Evolutionary conservation across 2,329 filamentous ascomycete genomes (phyloP).

Genomic region (Venturia oleaginea): DNA sequence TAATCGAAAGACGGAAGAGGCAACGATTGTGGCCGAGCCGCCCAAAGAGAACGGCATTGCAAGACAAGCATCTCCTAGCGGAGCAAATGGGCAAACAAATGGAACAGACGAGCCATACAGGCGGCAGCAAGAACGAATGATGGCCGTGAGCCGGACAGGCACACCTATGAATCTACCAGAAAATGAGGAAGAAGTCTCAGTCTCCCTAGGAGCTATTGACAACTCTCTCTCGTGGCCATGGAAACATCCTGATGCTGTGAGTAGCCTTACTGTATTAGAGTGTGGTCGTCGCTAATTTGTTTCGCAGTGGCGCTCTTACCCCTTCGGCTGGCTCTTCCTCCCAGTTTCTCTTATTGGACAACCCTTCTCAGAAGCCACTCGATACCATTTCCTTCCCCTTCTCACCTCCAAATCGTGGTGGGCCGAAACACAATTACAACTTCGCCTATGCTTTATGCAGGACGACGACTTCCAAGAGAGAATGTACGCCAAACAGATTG

Average conservation of each 20-base stretch:
- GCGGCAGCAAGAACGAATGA: slow-evolving; percentile 72
- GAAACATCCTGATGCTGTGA: slow-evolving; percentile 89
- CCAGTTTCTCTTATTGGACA: slow-evolving; percentile 93
- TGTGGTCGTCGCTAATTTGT: slow-evolving; percentile 21
- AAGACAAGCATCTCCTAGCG: slow-evolving; percentile 14
- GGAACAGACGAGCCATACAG: slow-evolving; percentile 56
- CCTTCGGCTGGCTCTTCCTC: slow-evolving; percentile 96
- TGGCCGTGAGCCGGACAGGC: slow-evolving; percentile 51
- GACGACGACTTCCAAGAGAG: slow-evolving; percentile 95
- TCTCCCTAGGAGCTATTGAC: slow-evolving; percentile 86
- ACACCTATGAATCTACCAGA: slow-evolving; percentile 33
- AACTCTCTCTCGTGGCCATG: slow-evolving; percentile 98
- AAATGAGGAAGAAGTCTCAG: slow-evolving; percentile 44
- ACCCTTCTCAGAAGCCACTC: slow-evolving; percentile 88
- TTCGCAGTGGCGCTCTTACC: slow-evolving; percentile 67
- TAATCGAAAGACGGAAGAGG: slow-evolving; percentile 72
- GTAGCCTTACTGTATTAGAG: slow-evolving; percentile 33
- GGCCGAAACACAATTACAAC: slow-evolving; percentile 81
- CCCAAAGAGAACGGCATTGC: slow-evolving; percentile 49
- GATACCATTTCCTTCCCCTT: slow-evolving; percentile 90
- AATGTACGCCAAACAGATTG: slow-evolving; percentile 98
- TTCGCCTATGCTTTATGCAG: slow-evolving; percentile 80
- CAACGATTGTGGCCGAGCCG: slow-evolving; percentile 79
- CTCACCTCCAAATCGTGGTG: slow-evolving; percentile 95
- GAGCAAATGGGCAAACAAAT: slow-evolving; percentile 36